Base-by-base conservation (phyloP, 139 green algal genomes). In the Chlamydomonas sphaeroides region DNA sequence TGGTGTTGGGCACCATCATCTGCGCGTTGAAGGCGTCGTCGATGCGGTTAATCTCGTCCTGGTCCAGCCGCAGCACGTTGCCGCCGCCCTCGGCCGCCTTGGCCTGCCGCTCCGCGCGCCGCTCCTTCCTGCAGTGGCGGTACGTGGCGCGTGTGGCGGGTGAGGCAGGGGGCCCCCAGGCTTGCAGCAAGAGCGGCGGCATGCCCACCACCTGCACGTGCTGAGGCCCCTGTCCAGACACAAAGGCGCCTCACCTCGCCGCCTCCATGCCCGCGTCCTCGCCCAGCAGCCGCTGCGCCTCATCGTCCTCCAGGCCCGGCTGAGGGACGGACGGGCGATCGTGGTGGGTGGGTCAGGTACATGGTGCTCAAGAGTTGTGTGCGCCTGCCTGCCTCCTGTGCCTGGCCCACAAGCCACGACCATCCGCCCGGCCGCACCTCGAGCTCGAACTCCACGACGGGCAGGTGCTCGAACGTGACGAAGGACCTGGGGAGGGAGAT, bases 401-500 rank as follows among this genome's bases (percentile, higher is more conserved):
- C n/a, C n/a, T n/a, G n/a, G n/a, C n/a, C n/a, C n/a, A n/a, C n/a
- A n/a, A n/a, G 53, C 53, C 20, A 30, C 21, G 6, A 62, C 18
- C 53, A 62, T 5, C 53, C 56, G 26, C 49, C 36, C 7, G 28
- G 18, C 21, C 71, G 25, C 53, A 79, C 35, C 61, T 92, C 91
- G 35, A 96, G 84, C 70, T 94, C 85, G 84, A 98, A 96, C 92
- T 96, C 90, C 15, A 97, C 89, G 48, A 96, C 68, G 0, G 94
- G 94, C 70, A 98, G 87, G 78, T 91, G 88, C 83, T 98, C 93
- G 77, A 96, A 98, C 0, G 94, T 98, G 18, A 96, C 65, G 74
- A 95, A 96, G 41, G 91, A 95, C 30, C 91, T 80, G 73, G 4
- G 21, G 39, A 5, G 25, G 42, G 28, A 41, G 42, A 41, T n/a